A percentile compares a stretch with the other conserved stretches of the same genome.
These are phyloP conservation scores for Saccharomyces hybrid DNA, from an alignment of 1,139 yeast species.

Conservation along the genomic window DNA sequence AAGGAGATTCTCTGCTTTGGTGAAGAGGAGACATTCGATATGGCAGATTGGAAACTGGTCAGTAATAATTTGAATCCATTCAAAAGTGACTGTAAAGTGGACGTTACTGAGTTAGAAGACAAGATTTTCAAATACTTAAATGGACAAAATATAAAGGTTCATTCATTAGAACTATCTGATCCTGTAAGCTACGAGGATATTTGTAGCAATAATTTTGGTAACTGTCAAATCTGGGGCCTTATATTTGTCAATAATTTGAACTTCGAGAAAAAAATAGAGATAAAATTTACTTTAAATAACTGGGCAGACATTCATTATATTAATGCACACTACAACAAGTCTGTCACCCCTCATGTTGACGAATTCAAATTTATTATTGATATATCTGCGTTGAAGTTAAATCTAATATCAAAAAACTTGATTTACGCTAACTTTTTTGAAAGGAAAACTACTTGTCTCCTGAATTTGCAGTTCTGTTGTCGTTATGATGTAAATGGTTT, in stretches of 20 bases:
- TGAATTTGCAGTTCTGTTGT: slow-evolving; percentile 26
- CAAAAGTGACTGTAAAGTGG: slow-evolving; percentile 1
- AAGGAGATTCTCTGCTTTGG: neutral
- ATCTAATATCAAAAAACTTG: slow-evolving; percentile 25
- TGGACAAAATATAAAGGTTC: slow-evolving; percentile 25
- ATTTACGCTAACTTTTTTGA: slow-evolving; percentile 11
- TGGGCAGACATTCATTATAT: slow-evolving; percentile 24
- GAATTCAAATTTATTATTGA: slow-evolving; percentile 23
- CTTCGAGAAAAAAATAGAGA: slow-evolving; percentile 22
- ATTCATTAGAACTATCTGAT: slow-evolving; percentile 12
- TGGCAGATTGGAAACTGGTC: slow-evolving; percentile 11
- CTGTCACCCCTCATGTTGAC: slow-evolving; percentile 21
- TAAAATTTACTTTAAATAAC: slow-evolving; percentile 23
- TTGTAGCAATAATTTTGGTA: neutral
- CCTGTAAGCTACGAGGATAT: neutral
- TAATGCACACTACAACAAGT: slow-evolving; percentile 18
- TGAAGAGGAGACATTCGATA: slow-evolving; percentile 5
- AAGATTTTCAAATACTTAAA: slow-evolving; percentile 15
- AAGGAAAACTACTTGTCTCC: slow-evolving; percentile 13
- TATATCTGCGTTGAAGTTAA: slow-evolving; percentile 20
- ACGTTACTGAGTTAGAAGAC: slow-evolving; percentile 8
- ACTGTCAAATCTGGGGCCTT: slow-evolving; percentile 13
- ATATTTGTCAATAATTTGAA: slow-evolving; percentile 21
- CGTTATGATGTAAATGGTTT: slow-evolving; percentile 20
- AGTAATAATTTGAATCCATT: slow-evolving; percentile 11